Evolutionary conservation across 176 grass and related monocot species (phyloP), one percentile per base, ranked within the genome.

Genomic region (Oryza glumipatula): DNA sequence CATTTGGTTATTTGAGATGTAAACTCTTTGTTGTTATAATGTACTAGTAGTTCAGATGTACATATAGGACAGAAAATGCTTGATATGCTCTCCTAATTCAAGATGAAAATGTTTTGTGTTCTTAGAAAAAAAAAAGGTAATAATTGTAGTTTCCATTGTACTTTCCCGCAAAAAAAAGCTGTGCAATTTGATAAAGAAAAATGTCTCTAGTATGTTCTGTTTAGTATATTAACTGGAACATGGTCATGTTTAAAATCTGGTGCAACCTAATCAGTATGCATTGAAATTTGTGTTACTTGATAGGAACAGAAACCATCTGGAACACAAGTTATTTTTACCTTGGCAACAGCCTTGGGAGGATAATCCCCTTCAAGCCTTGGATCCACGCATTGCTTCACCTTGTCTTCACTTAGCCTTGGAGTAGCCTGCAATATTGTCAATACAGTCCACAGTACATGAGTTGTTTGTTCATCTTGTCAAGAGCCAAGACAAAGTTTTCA

Each of bases 321-420:
- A 4, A 45, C 14, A 12, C 28, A 32, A 7, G 11, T 11, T 7
- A 63, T 67, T 56, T 68, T 76, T 88, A 94, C 93, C 93, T 94
- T 94, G 47, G 93, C 93, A 15, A 94, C 88, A 77, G 90, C 90
- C 88, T 94, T 94, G 41, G 93, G 93, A 80, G 90, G 90, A 78
- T 88, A 97, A 72, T 97, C 85, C 5, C 51, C 65, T 85, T 58
- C 94, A 56, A 97, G 85, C 45, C 82, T 97, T 88, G 88, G 86
- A 90, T 97, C 94, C 36, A 97, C 89, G 39, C 92, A 92, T 88
- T 97, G 94, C 66, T 22, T 88, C 65, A 97, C 89, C 71, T 97
- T 97, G 67, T 97, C 91, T 86, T 97, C 94, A 46, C 91, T 94
- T 48, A 97, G 89, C 76, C 94, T 97, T 54, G 89, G 91, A 70